Conservation (phyloP, 2,329 filamentous ascomycete species). For the Lasiodiplodia gonubiensis region DNA sequence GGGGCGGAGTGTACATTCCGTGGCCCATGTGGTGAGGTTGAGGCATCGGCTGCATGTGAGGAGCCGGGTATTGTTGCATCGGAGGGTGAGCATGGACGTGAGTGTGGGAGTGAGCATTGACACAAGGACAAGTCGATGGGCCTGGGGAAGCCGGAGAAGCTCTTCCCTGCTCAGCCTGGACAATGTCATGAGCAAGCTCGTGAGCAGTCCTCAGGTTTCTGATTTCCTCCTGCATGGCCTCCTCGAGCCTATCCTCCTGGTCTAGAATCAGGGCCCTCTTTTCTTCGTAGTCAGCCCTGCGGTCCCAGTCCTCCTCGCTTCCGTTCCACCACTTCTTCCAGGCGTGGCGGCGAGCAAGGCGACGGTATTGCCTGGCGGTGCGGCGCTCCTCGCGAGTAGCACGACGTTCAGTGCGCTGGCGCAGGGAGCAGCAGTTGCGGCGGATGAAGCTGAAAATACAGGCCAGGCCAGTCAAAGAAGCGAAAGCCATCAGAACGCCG, state of each 20-base stretch:
- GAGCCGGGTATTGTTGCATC: not conserved
- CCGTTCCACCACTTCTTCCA: slow-evolving; percentile 58
- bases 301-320: slow-evolving; percentile 41
- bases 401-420: slow-evolving; percentile 52
- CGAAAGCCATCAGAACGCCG: slow-evolving; percentile 48
- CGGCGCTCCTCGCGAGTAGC: slow-evolving; percentile 61
- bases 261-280: slow-evolving; percentile 56
- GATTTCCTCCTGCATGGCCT: slow-evolving; percentile 52
- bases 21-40: slow-evolving; percentile 33
- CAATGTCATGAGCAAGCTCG: slow-evolving; percentile 57
- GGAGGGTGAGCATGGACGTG: slow-evolving; percentile 36
- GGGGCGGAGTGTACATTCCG: slow-evolving; percentile 24
- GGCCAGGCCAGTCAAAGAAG: slow-evolving; percentile 54
- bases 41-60: slow-evolving; percentile 29
- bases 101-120: slow-evolving; percentile 6
- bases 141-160: slow-evolving; percentile 18
- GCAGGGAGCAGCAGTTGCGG: slow-evolving; percentile 56
- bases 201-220: slow-evolving; percentile 58
- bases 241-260: slow-evolving; percentile 50
- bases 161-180: slow-evolving; percentile 48
- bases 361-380: slow-evolving; percentile 58
- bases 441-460: slow-evolving; percentile 53
- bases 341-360: slow-evolving; percentile 58
- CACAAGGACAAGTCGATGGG: slow-evolving; percentile 14
- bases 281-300: slow-evolving; percentile 56